phyloP scores from a whole-genome alignment of 163 green algal genomes.

The Trebouxiophyceae sp. region DNA sequence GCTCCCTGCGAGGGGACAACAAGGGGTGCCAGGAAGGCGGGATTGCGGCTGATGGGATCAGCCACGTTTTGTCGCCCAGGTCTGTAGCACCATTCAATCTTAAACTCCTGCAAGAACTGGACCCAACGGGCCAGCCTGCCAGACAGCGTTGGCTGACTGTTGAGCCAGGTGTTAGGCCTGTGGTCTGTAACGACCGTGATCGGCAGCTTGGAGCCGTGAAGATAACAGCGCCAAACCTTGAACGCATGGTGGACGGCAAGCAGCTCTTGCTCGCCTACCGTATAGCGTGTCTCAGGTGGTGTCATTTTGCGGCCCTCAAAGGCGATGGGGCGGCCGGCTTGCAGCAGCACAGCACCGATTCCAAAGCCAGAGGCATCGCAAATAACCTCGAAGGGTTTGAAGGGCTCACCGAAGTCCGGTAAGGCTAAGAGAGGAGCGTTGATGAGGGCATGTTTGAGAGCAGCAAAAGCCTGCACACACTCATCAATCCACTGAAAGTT shows the following conservation, averaged over 20 bases:
- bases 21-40: constrained; percentile 6
- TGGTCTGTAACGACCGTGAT: constrained; percentile 37
- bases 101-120: constrained; percentile 11
- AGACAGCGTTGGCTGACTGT: constrained; percentile 8
- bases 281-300: constrained; percentile 29
- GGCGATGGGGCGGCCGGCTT: constrained; percentile 33
- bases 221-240: constrained; percentile 34
- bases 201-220: constrained; percentile 26
- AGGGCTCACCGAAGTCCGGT: constrained; percentile 25
- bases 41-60: constrained; percentile 15
- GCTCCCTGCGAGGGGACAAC: not conserved
- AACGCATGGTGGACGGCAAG: constrained; percentile 27
- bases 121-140: constrained; percentile 10
- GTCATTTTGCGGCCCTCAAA: constrained; percentile 16
- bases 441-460: constrained; percentile 25
- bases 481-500: constrained; percentile 13
- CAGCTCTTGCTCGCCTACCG: constrained; percentile 34
- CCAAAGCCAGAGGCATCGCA: constrained; percentile 37
- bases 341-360: constrained; percentile 40
- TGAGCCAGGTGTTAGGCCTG: constrained; percentile 27
- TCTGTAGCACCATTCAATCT: constrained; percentile 18
- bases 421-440: constrained; percentile 34
- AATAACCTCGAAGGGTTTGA: constrained; percentile 34
- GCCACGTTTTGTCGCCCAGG: constrained; percentile 22
- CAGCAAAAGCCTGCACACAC: constrained; percentile 19